Conservation (phyloP, 2,329 filamentous ascomycete species). For the Talaromyces sp. region DNA sequence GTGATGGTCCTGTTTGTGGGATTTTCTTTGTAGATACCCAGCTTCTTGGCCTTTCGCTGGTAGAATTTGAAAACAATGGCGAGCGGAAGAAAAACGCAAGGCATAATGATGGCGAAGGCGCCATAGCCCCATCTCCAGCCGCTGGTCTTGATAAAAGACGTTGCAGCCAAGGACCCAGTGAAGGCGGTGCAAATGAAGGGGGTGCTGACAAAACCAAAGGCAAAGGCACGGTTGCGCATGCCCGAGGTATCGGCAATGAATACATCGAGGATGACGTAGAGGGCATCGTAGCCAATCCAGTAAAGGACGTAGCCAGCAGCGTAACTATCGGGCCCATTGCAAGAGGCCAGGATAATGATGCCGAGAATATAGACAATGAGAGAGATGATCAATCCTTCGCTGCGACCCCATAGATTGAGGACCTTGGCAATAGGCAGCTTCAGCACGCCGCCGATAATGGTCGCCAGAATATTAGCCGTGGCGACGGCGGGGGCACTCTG, state of each 20-base stretch:
- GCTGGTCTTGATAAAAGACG: conserved; percentile 44
- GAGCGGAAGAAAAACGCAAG: conserved; percentile 53
- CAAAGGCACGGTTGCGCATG: conserved; percentile 57
- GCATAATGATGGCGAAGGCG: conserved; percentile 57
- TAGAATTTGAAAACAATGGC: conserved; percentile 52
- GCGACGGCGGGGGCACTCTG: conserved; percentile 45
- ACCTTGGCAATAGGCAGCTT: conserved; percentile 61
- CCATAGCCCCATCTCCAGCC: conserved; percentile 63
- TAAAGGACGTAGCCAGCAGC: conserved; percentile 62
- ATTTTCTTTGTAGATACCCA: conserved; percentile 47
- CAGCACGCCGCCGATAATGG: conserved; percentile 53
- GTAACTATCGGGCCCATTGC: conserved; percentile 57
- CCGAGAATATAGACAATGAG: conserved; percentile 44
- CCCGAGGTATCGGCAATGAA: conserved; percentile 61
- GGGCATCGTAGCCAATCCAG: conserved; percentile 53
- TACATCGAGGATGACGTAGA: conserved; percentile 54
- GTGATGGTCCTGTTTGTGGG: conserved; percentile 42
- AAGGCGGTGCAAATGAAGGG: conserved; percentile 61
- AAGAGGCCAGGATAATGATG: conserved; percentile 59
- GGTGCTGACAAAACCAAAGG: conserved; percentile 55
- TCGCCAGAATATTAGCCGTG: conserved; percentile 52
- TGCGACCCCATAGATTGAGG: conserved; percentile 59
- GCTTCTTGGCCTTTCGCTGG: conserved; percentile 52
- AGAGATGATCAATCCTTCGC: conserved; percentile 54
- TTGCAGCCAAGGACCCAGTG: conserved; percentile 49